Evolutionary conservation across 2,329 filamentous ascomycete genomes (phyloP), one percentile per base, ranked within the genome.

Genomic region (Diaporthe vexans): DNA sequence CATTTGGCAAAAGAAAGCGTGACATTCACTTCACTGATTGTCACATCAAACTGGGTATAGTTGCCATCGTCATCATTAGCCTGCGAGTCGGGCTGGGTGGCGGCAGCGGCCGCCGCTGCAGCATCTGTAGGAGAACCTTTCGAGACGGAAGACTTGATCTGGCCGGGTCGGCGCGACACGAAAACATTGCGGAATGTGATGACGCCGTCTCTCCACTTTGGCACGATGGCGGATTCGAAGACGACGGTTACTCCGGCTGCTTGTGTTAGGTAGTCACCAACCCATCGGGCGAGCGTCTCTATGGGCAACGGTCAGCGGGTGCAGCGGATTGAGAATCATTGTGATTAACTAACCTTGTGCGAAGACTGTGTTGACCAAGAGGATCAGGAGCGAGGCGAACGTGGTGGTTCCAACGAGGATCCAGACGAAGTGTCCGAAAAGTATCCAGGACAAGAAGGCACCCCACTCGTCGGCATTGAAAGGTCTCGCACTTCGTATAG

Each of bases 161-260:
- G 94, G 6, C 97, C 96, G 2, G 97, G 97, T 63, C 97, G 88
- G 74, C 95, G 90, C 19, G 97, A 98, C 2, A 99, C 94, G 80
- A 98, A 98, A 13, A 99, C 97, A 80, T 98, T 98, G 79, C 94
- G 93, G 84, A 99, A 98, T 0, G 94, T 95, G 77, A 99, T 99
- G 54, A 98, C 96, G 43, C 96, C 96, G 80, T 97, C 94, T 76
- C 91, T 92, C 97, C 97, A 99, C 81, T 94, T 97, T 15, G 97
- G 97, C 26, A 99, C 97, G 79, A 99, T 98, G 29, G 97, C 97
- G 52, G 95, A 98, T 84, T 99, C 97, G 81, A 99, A 99, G 71
- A 99, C 93, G 43, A 99, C 94, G 52, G 95, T 97, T 63, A 98
- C 88, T 8, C 97, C 97, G 11, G 95, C 97, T 24, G 95, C 98